Evolutionary conservation across 768 basidiomycete species (phyloP).

Genomic region (Boletus subparvulus): DNA sequence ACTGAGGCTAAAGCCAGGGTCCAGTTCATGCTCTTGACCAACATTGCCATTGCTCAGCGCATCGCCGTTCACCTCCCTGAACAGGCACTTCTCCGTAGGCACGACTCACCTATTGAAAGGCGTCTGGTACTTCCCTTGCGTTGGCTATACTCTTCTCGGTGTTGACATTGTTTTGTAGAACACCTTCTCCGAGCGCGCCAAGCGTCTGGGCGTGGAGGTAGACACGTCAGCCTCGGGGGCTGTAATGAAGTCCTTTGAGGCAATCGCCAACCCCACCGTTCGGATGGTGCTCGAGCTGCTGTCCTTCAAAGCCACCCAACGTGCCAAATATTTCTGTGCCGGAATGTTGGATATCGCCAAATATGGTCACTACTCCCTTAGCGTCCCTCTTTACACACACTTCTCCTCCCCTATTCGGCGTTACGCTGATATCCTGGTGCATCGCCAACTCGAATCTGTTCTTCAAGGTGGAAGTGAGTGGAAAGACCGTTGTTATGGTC

Average conservation of each 20-base stretch:
- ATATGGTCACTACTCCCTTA: slow-evolving; percentile 91
- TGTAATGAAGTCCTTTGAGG: slow-evolving; percentile 82
- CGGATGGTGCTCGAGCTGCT: slow-evolving; percentile 80
- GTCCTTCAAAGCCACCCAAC: slow-evolving; percentile 87
- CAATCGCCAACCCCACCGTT: slow-evolving; percentile 68
- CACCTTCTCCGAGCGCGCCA: slow-evolving; percentile 76
- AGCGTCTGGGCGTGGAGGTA: slow-evolving; percentile 78
- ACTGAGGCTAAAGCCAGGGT: slow-evolving; percentile 1
- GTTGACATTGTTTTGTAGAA: slow-evolving; percentile 45
- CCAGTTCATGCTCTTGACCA: slow-evolving; percentile 93
- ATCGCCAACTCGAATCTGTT: slow-evolving; percentile 92
- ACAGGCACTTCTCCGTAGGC: slow-evolving; percentile 93
- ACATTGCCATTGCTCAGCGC: slow-evolving; percentile 87
- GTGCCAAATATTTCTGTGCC: slow-evolving; percentile 97
- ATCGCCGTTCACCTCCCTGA: slow-evolving; percentile 94
- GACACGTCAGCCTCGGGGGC: slow-evolving; percentile 77
- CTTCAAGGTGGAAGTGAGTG: slow-evolving; percentile 65
- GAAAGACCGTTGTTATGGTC: not conserved
- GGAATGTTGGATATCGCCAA: slow-evolving; percentile 99
- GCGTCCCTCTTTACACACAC: slow-evolving; percentile 88
- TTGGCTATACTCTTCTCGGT: not conserved
- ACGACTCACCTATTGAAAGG: slow-evolving; percentile 90
- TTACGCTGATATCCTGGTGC: slow-evolving; percentile 92
- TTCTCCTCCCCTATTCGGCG: slow-evolving; percentile 92
- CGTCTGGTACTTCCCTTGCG: slow-evolving; percentile 55